Conservation (phyloP, 2,329 filamentous ascomycete genomes). For the Diaporthe destruens region DNA sequence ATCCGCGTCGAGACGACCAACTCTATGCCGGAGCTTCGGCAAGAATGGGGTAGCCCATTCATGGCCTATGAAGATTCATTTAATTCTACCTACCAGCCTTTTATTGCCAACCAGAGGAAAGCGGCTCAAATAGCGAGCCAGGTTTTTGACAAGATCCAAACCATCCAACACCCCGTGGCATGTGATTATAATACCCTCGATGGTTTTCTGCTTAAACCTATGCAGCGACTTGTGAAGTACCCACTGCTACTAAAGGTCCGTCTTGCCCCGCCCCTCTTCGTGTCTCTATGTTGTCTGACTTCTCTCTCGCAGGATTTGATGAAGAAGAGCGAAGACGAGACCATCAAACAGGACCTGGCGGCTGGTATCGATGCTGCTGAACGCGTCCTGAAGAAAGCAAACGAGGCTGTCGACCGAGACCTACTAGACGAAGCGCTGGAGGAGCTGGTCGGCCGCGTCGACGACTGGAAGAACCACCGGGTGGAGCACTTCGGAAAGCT, state of each 20-base stretch:
- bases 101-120: conserved; percentile 95
- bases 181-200: conserved; percentile 89
- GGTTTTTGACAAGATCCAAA: conserved; percentile 87
- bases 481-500: conserved; percentile 93
- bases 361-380: conserved; percentile 86
- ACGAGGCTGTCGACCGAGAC: conserved; percentile 91
- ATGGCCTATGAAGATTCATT: conserved; percentile 87
- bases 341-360: conserved; percentile 78
- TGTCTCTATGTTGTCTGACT: conserved; percentile 45
- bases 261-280: conserved; percentile 39
- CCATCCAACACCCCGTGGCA: conserved; percentile 82
- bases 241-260: conserved; percentile 86
- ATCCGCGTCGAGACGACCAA: conserved; percentile 98
- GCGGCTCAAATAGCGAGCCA: conserved; percentile 87
- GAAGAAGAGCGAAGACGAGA: conserved; percentile 84
- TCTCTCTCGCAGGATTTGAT: conserved; percentile 76
- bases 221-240: conserved; percentile 95
- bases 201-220: conserved; percentile 94
- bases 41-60: conserved; percentile 97
- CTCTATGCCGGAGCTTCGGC: conserved; percentile 78
- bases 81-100: conserved; percentile 88
- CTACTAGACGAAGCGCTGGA: conserved; percentile 85
- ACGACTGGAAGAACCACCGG: conserved; percentile 96
- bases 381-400: conserved; percentile 84
- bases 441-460: conserved; percentile 85